Conservation (phyloP, 1,284 basidiomycete genomes). For the Ganoderma multipileum region DNA sequence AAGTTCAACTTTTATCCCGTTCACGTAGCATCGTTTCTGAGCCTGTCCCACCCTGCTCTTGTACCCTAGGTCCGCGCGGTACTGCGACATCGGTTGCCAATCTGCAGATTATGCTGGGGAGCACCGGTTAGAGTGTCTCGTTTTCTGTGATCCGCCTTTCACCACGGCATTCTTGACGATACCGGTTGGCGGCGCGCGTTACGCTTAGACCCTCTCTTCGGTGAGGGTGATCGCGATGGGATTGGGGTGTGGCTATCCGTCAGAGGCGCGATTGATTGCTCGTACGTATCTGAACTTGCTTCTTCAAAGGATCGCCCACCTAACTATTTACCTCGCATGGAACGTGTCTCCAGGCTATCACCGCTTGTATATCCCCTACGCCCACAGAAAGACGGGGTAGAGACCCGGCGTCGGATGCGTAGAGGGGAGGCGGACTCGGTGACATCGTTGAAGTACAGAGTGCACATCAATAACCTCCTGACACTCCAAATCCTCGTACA, state of each 20-base stretch:
- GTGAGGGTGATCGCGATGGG: neutral
- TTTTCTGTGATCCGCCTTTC: neutral
- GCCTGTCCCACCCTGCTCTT: neutral
- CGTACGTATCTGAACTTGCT: neutral
- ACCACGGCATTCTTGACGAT: neutral
- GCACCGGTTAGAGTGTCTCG: neutral
- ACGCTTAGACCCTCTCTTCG: neutral
- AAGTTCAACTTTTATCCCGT: neutral
- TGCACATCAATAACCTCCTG: neutral
- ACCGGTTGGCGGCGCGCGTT: neutral
- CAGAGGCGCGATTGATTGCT: neutral
- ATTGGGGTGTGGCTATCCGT: neutral
- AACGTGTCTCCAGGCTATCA: neutral
- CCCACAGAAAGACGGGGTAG: neutral
- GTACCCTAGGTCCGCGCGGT: neutral
- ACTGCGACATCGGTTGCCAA: neutral
- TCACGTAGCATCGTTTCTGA: neutral
- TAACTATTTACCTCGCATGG: too few species aligned
- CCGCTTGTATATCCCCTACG: neutral
- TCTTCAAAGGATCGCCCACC: too few species aligned
- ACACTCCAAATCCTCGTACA: neutral
- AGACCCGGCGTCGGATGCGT: neutral
- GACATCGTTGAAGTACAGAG: neutral
- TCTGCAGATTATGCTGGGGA: neutral
- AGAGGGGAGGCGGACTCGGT: neutral